Conservation (phyloP, 2,329 filamentous ascomycete species). For the Allantophomopsis cytisporea region DNA sequence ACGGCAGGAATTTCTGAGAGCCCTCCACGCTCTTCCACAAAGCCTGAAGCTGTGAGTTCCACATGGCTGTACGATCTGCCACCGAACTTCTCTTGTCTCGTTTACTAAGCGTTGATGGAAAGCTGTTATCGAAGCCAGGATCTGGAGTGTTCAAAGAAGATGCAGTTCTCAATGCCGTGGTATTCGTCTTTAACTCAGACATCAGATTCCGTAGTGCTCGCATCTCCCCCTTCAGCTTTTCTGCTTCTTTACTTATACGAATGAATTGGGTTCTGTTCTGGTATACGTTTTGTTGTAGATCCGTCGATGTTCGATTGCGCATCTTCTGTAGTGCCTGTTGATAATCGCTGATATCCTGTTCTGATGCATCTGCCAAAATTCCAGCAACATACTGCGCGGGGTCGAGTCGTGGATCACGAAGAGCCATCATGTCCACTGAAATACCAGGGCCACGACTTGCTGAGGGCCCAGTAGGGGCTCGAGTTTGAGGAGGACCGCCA, state of each 20-base stretch:
- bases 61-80: slow-evolving; percentile 49
- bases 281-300: slow-evolving; percentile 90
- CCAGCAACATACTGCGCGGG: slow-evolving; percentile 53
- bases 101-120: slow-evolving; percentile 44
- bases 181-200: slow-evolving; percentile 77
- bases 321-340: slow-evolving; percentile 14
- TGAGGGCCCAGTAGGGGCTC: slow-evolving; percentile 12
- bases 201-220: slow-evolving; percentile 78
- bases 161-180: slow-evolving; percentile 47
- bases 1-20: slow-evolving; percentile 91
- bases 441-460: slow-evolving; percentile 35
- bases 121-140: slow-evolving; percentile 34
- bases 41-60: slow-evolving; percentile 62
- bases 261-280: slow-evolving; percentile 98
- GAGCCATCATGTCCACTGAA: slow-evolving; percentile 59
- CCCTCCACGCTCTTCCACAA: slow-evolving; percentile 97
- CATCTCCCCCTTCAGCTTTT: slow-evolving; percentile 96
- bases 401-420: slow-evolving; percentile 67
- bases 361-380: slow-evolving; percentile 21
- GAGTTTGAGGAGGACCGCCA: slow-evolving; percentile 6
- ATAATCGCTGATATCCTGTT: slow-evolving; percentile 19
- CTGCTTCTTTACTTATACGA: slow-evolving; percentile 97
- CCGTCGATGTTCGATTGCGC: slow-evolving; percentile 24
- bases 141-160: slow-evolving; percentile 37
- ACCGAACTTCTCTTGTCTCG: slow-evolving; percentile 84